These are phyloP conservation scores for Hyphopichia burtonii DNA, from an alignment of 1,139 yeast genomes.

Conservation along the genomic window DNA sequence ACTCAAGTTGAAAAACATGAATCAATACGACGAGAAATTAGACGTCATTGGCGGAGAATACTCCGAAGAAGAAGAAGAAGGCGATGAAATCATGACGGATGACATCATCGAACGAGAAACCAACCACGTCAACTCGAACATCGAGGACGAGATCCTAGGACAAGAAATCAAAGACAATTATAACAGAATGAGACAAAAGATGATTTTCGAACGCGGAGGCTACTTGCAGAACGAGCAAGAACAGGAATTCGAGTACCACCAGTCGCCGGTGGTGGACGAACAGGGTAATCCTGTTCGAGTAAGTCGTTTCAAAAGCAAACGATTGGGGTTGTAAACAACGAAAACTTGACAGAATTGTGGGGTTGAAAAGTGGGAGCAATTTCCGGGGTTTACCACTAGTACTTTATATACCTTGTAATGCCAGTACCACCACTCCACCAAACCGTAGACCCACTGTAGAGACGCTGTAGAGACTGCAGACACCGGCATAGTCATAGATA, in stretches of 20 bases:
- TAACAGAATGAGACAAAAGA: constrained; percentile 53
- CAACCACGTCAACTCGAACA: constrained; percentile 11
- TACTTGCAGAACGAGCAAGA: constrained; percentile 47
- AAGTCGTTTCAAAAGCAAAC: constrained; percentile 71
- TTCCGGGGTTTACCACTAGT: too few species aligned
- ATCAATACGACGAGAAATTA: constrained; percentile 12
- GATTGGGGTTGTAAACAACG: constrained; percentile 11
- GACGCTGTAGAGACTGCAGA: too few species aligned
- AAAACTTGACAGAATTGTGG: neutral
- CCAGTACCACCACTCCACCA: too few species aligned
- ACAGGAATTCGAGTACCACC: constrained; percentile 49
- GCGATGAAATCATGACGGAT: constrained; percentile 38
- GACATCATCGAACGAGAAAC: constrained; percentile 38
- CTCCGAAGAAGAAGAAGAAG: constrained; percentile 41
- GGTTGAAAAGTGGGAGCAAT: too few species aligned
- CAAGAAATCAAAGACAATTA: constrained; percentile 56
- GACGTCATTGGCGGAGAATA: constrained; percentile 5
- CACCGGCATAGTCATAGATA: too few species aligned
- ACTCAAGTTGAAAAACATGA: neutral
- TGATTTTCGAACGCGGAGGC: constrained; percentile 44
- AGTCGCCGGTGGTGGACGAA: constrained; percentile 56
- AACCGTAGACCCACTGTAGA: too few species aligned
- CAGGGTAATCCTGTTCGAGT: constrained; percentile 56
- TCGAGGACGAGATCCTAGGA: constrained; percentile 33
- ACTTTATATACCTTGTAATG: neutral